Evolutionary conservation across 2,329 filamentous ascomycete species (phyloP).

Genomic region (Aspergillus ibericus): DNA sequence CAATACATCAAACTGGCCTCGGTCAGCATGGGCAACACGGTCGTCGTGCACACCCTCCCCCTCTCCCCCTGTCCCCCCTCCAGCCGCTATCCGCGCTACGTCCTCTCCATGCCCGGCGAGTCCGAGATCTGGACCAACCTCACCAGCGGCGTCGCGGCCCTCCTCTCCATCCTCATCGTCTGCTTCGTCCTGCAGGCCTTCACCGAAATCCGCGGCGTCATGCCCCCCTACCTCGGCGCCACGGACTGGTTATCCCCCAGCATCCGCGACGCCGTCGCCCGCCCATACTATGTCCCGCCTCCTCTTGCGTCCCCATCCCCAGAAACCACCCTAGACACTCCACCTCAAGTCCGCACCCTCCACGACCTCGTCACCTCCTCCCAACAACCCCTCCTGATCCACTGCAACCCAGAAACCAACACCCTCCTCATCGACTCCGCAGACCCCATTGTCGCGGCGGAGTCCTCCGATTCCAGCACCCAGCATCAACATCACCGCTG

Average conservation of each 20-base stretch:
- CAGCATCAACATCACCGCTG: slow-evolving; percentile 1
- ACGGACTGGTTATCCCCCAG: slow-evolving; percentile 56
- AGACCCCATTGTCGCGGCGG: background rate
- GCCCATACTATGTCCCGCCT: slow-evolving; percentile 37
- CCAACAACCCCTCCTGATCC: background rate
- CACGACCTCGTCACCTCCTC: slow-evolving; percentile 1
- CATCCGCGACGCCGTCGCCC: slow-evolving; percentile 44
- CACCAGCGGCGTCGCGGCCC: slow-evolving; percentile 57
- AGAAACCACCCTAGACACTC: background rate
- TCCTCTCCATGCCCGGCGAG: slow-evolving; percentile 62
- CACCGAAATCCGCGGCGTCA: slow-evolving; percentile 61
- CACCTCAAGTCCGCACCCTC: slow-evolving; percentile 7
- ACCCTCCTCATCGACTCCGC: background rate
- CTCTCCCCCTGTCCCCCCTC: slow-evolving; percentile 51
- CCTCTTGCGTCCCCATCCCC: slow-evolving; percentile 13
- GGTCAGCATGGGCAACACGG: slow-evolving; percentile 75
- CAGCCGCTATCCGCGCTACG: slow-evolving; percentile 63
- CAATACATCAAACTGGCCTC: slow-evolving; percentile 76
- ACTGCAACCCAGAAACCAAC: slow-evolving; percentile 6
- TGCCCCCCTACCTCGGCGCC: slow-evolving; percentile 58
- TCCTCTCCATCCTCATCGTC: slow-evolving; percentile 63
- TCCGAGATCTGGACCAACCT: slow-evolving; percentile 55
- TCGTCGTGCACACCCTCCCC: slow-evolving; percentile 76
- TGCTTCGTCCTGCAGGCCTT: slow-evolving; percentile 62
- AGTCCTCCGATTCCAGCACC: background rate